Percentiles rank a stretch among this genome's conserved stretches.
phyloP scores from a whole-genome alignment of 2,329 filamentous ascomycete species.

The Diatrype stigma region DNA sequence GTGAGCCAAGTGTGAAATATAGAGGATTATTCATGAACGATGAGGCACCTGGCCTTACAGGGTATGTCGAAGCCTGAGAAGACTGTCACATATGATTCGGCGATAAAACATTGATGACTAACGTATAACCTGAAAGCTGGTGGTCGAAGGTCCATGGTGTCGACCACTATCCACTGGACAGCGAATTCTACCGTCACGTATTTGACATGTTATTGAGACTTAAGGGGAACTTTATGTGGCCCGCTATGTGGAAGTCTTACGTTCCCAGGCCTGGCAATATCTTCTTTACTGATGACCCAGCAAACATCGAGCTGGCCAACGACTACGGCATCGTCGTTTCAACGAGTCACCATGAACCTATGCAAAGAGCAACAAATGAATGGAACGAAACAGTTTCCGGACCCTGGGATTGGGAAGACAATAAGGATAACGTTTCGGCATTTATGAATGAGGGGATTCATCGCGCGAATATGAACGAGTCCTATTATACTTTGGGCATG shows the following conservation, averaged over 20 bases:
- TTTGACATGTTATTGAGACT: conserved; percentile 61
- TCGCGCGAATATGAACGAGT: conserved; percentile 52
- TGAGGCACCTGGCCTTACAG: conserved; percentile 51
- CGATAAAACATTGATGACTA: neutral
- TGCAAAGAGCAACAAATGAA: conserved; percentile 55
- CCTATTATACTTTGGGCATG: conserved; percentile 56
- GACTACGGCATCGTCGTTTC: conserved; percentile 62
- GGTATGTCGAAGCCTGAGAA: conserved; percentile 2
- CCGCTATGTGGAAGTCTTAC: conserved; percentile 56
- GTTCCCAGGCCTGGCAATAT: conserved; percentile 45
- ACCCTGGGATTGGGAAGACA: conserved; percentile 57
- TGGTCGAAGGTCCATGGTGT: conserved; percentile 50
- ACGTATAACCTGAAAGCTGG: conserved; percentile 30
- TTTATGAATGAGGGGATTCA: conserved; percentile 55
- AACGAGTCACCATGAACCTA: conserved; percentile 62
- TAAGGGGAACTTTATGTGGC: conserved; percentile 64
- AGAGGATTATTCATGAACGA: conserved; percentile 62
- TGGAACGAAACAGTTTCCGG: conserved; percentile 41
- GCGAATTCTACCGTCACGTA: conserved; percentile 56
- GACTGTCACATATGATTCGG: neutral
- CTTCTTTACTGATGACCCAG: conserved; percentile 59
- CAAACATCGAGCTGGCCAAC: conserved; percentile 56
- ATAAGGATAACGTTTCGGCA: conserved; percentile 47
- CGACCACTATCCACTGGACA: conserved; percentile 42
- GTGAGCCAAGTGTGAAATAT: conserved; percentile 54